These are phyloP conservation scores for Lachnellula subtilissima DNA, from an alignment of 2,329 filamentous ascomycete species.

Conservation along the genomic window DNA sequence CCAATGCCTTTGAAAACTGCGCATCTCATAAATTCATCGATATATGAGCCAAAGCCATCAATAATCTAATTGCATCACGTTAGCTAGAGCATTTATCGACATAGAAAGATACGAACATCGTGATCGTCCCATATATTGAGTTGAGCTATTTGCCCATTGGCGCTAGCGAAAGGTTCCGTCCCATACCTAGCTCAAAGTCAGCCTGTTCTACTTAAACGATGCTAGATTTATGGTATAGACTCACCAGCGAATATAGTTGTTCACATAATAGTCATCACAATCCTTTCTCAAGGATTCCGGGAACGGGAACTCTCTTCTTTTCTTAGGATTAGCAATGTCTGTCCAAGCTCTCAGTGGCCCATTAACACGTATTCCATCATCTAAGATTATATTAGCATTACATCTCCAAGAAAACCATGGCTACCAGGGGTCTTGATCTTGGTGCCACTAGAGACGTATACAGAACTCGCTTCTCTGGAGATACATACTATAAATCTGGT, in stretches of 20 bases:
- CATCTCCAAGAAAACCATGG: background rate
- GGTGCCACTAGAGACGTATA: background rate
- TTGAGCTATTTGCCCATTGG: conserved; percentile 89
- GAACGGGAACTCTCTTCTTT: conserved; percentile 75
- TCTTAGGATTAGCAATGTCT: conserved; percentile 73
- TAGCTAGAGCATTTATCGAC: conserved; percentile 64
- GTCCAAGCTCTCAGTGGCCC: conserved; percentile 83
- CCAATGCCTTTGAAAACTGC: conserved; percentile 90
- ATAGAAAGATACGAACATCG: conserved; percentile 60
- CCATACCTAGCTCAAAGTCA: conserved; percentile 63
- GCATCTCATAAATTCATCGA: conserved; percentile 88
- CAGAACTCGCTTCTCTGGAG: background rate
- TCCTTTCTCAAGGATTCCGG: conserved; percentile 72
- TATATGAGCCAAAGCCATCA: conserved; percentile 90
- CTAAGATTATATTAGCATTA: background rate
- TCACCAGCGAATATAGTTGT: conserved; percentile 77
- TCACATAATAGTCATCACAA: conserved; percentile 85
- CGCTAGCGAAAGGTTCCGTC: conserved; percentile 76
- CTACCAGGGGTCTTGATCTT: background rate
- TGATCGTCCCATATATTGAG: conserved; percentile 99
- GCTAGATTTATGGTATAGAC: conserved; percentile 37
- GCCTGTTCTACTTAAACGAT: conserved; percentile 32
- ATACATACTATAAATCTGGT: conserved; percentile 74
- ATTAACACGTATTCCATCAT: conserved; percentile 81
- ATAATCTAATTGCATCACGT: conserved; percentile 53